Conservation (phyloP, 2,329 filamentous ascomycete genomes). For the Delphinella strobiligena region DNA sequence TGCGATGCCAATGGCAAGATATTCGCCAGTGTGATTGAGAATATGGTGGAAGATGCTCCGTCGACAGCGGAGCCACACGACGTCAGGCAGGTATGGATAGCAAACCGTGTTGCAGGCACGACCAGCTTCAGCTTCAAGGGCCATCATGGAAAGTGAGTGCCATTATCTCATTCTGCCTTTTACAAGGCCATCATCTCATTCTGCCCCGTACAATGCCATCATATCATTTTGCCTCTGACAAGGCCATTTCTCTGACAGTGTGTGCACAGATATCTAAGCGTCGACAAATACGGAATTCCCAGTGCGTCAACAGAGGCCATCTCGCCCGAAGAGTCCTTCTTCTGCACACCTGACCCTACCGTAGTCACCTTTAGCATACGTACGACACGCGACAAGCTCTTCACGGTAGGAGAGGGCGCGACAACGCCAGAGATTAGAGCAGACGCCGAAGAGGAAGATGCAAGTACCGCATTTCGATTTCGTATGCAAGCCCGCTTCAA, state of each 20-base stretch:
- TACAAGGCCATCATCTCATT: too few species aligned
- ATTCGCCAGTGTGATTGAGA: constrained; percentile 71
- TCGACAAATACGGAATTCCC: constrained; percentile 70
- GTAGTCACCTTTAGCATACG: constrained; percentile 57
- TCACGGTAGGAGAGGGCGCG: constrained; percentile 42
- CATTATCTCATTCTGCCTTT: background rate
- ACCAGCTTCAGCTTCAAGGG: constrained; percentile 75
- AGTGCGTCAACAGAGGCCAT: constrained; percentile 71
- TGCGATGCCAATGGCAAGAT: constrained; percentile 81
- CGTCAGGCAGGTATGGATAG: constrained; percentile 90
- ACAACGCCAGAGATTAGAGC: constrained; percentile 55
- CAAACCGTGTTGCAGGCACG: constrained; percentile 69
- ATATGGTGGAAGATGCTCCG: constrained; percentile 73
- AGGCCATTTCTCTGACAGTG: background rate
- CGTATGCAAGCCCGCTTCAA: constrained; percentile 96
- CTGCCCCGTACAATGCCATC: too few species aligned
- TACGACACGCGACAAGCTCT: constrained; percentile 57
- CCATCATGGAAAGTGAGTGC: constrained; percentile 61
- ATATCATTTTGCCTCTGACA: too few species aligned
- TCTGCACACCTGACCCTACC: constrained; percentile 42
- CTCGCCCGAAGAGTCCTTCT: constrained; percentile 71
- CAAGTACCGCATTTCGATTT: constrained; percentile 63
- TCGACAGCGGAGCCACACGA: constrained; percentile 89
- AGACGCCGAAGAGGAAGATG: constrained; percentile 56
- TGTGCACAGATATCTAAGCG: constrained; percentile 59